A percentile compares a stretch with the other conserved stretches of the same genome.
Evolutionary conservation across 2,329 filamentous ascomycete genomes (phyloP).

Genomic region (Cladosporium cucumerinum): DNA sequence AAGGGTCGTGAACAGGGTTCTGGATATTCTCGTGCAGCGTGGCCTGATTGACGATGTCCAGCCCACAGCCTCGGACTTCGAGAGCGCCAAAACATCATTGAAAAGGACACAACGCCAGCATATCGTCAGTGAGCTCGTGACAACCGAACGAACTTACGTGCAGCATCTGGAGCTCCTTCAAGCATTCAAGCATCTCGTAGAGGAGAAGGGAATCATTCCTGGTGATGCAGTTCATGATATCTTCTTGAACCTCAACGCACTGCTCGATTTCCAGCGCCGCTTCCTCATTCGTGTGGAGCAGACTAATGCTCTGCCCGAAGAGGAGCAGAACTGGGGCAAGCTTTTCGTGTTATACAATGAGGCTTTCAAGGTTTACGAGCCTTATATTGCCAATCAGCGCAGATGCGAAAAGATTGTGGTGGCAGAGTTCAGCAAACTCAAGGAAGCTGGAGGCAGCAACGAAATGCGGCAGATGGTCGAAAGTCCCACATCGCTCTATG

Average conservation of each 20-base stretch:
- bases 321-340: slow-evolving; percentile 88
- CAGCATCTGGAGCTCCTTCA: slow-evolving; percentile 94
- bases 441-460: slow-evolving; percentile 62
- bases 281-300: slow-evolving; percentile 96
- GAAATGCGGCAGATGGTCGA: slow-evolving; percentile 71
- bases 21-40: slow-evolving; percentile 77
- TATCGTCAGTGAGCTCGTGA: slow-evolving; percentile 85
- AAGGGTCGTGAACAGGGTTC: slow-evolving; percentile 85
- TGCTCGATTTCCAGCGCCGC: slow-evolving; percentile 90
- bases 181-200: slow-evolving; percentile 82
- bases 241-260: slow-evolving; percentile 91
- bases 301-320: slow-evolving; percentile 76
- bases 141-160: slow-evolving; percentile 95
- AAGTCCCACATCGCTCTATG: slow-evolving; percentile 81
- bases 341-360: slow-evolving; percentile 83
- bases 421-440: slow-evolving; percentile 82
- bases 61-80: slow-evolving; percentile 55
- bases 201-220: slow-evolving; percentile 81
- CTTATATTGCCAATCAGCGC: slow-evolving; percentile 94
- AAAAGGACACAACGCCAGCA: slow-evolving; percentile 76
- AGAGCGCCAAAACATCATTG: slow-evolving; percentile 39
- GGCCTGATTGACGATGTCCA: slow-evolving; percentile 64
- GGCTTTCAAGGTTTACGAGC: slow-evolving; percentile 87
- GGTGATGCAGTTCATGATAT: slow-evolving; percentile 92
- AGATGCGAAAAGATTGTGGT: slow-evolving; percentile 83